Evolutionary conservation across 2,329 filamentous ascomycete species (phyloP).

Genomic region (Tolypocladium tundrense): DNA sequence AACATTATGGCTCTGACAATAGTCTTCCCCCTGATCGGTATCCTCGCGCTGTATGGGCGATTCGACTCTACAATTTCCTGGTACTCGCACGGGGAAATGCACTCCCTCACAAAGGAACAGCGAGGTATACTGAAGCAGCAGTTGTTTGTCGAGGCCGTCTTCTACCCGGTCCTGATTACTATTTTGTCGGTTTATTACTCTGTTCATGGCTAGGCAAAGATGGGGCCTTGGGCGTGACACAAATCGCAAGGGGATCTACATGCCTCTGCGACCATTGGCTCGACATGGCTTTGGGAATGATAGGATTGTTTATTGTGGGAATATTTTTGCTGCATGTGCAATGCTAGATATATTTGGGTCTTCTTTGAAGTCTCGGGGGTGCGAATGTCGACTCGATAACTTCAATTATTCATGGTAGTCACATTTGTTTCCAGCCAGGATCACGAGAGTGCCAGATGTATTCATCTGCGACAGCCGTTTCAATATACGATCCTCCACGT

Average conservation of each 20-base stretch:
- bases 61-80: conserved; percentile 37
- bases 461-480: not conserved
- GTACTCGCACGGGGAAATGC: conserved; percentile 36
- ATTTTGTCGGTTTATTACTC: conserved; percentile 21
- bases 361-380: not conserved
- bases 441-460: not conserved
- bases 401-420: not conserved
- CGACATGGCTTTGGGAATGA: not conserved
- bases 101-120: conserved; percentile 23
- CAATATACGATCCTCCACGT: no score
- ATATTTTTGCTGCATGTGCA: not conserved
- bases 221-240: not conserved
- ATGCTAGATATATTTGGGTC: not conserved
- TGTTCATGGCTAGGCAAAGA: conserved; percentile 3
- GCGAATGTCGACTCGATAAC: not conserved
- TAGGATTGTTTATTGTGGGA: not conserved
- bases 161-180: conserved; percentile 21
- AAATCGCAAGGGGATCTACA: not conserved
- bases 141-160: conserved; percentile 23
- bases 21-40: conserved; percentile 34
- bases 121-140: conserved; percentile 21
- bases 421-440: not conserved
- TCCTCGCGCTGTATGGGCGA: conserved; percentile 32
- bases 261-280: not conserved
- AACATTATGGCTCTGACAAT: conserved; percentile 26